These are phyloP conservation scores for Tulasnella sp. DNA, from an alignment of 768 basidiomycete species.

Conservation along the genomic window DNA sequence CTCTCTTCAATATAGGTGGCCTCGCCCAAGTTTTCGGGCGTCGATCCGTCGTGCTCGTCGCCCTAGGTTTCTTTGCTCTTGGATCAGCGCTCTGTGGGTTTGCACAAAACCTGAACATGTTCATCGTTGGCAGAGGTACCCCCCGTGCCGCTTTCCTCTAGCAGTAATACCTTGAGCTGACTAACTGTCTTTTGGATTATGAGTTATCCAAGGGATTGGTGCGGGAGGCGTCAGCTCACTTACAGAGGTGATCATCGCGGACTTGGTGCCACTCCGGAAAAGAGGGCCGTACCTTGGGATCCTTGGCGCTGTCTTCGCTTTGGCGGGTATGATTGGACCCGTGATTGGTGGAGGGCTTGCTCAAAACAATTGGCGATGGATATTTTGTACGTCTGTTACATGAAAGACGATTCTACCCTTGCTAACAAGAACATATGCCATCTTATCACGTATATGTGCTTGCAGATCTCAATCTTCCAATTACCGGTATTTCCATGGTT, in stretches of 20 bases:
- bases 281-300: slow-evolving; percentile 27
- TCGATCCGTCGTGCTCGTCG: slow-evolving; percentile 25
- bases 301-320: slow-evolving; percentile 28
- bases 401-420: neutral
- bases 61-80: slow-evolving; percentile 28
- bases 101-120: slow-evolving; percentile 31
- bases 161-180: too few relatives aligned
- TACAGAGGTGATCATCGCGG: slow-evolving; percentile 25
- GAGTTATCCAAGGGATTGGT: slow-evolving; percentile 28
- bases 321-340: slow-evolving; percentile 29
- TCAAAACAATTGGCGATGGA: slow-evolving; percentile 32
- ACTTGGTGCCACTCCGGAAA: slow-evolving; percentile 35
- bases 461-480: slow-evolving; percentile 34
- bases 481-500: slow-evolving; percentile 26
- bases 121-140: slow-evolving; percentile 24
- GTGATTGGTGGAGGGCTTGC: slow-evolving; percentile 29
- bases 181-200: neutral
- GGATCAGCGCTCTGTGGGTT: slow-evolving; percentile 34
- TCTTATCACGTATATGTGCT: neutral
- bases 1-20: slow-evolving; percentile 6
- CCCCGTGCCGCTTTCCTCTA: neutral
- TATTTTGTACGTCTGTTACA: slow-evolving; percentile 30
- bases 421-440: too few relatives aligned
- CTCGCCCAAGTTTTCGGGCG: slow-evolving; percentile 31
- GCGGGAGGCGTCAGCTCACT: slow-evolving; percentile 26